Base-by-base conservation (phyloP, 768 basidiomycete genomes). In the Boletus barrowsii region DNA sequence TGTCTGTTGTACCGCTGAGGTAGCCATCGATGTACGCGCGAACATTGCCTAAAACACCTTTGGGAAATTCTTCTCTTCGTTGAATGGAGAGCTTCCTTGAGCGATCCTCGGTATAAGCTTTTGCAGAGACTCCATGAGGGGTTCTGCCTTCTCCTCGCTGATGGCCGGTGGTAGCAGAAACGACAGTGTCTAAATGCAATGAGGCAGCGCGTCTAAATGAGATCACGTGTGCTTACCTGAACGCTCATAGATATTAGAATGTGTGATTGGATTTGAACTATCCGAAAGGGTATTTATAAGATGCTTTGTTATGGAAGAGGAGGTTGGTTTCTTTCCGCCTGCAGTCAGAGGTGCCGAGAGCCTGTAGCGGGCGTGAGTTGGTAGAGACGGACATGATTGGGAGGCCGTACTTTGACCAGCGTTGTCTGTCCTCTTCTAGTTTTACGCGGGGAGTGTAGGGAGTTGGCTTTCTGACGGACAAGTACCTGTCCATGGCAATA, bases 181-280 rank as follows among this genome's bases (percentile, higher is more conserved):
- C 75, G 17, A 87, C 76, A 56, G 77, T 75, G 55, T 85, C 85
- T 88, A 37, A 11, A 40, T n/a, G 24, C 4, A 10, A 36, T 65
- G 51, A 59, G 18, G 30, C 2, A 36, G 6, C 5, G 7, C 33
- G 10, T 24, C 36, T 20, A 56, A 26, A 36, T n/a, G 18, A 7
- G 5, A 42, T 30, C 13, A 26, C 40, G 35, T 29, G 15, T 36
- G 53, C 76, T 46, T 44, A 84, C 88, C 86, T 65, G 85, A 76
- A 54, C 85, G 81, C 40, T 83, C 73, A 48, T 72, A 73, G 55
- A 83, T 79, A 64, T 87, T 80, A 1, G 85, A 84, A 61, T 88
- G 84, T 1, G 89, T 90, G 47, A 93, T 89, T 2, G 91, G 91
- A 66, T 93, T 93, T 10, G 80, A 79, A 49, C 77, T 73, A 56